phyloP scores from a whole-genome alignment of 306 rosid genomes.

The Cucurbita maxima region DNA sequence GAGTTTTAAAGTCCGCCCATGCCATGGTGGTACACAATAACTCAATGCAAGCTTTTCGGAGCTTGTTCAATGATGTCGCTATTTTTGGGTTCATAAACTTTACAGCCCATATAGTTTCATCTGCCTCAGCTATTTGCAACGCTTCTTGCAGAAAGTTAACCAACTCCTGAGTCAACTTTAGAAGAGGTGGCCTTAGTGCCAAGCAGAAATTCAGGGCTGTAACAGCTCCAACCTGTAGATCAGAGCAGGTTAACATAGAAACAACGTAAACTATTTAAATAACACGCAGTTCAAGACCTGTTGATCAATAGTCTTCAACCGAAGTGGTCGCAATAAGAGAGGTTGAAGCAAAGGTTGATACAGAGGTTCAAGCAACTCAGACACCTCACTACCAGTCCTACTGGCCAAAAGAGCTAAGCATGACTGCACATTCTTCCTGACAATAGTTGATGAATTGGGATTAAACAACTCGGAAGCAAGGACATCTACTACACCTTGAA shows the following conservation, averaged over 20 bases:
- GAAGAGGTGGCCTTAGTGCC: slow-evolving; percentile 97
- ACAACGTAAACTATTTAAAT: background rate
- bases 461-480: slow-evolving; percentile 92
- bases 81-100: slow-evolving; percentile 90
- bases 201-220: slow-evolving; percentile 90
- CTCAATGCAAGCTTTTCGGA: slow-evolving; percentile 93
- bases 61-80: slow-evolving; percentile 78
- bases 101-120: slow-evolving; percentile 79
- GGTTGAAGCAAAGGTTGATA: slow-evolving; percentile 89
- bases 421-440: slow-evolving; percentile 91
- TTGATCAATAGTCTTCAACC: slow-evolving; percentile 82
- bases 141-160: slow-evolving; percentile 97
- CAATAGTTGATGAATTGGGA: slow-evolving; percentile 79
- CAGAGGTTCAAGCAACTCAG: slow-evolving; percentile 81
- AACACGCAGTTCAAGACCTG: slow-evolving; percentile 44
- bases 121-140: slow-evolving; percentile 93
- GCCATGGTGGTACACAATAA: slow-evolving; percentile 96
- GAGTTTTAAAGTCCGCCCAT: slow-evolving; percentile 94
- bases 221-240: slow-evolving; percentile 84
- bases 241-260: slow-evolving; percentile 17
- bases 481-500: slow-evolving; percentile 83
- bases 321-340: slow-evolving; percentile 68
- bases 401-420: slow-evolving; percentile 92
- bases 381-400: slow-evolving; percentile 98
- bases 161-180: slow-evolving; percentile 87